Evolutionary conservation across 192 early-diverging fungal genomes (phyloP), one percentile per base, ranked within the genome.

Genomic region (Entomortierella lignicola): DNA sequence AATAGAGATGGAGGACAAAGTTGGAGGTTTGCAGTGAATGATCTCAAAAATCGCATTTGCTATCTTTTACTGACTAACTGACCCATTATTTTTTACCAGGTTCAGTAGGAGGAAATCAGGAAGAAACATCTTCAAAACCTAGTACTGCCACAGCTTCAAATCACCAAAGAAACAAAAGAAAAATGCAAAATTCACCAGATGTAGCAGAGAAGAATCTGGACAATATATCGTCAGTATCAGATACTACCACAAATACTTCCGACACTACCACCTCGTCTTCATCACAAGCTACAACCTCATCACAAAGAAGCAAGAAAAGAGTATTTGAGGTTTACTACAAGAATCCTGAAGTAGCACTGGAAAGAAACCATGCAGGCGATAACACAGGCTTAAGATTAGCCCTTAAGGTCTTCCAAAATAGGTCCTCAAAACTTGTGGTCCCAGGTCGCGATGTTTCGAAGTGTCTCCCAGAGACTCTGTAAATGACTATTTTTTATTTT

Each of bases 21-120:
- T 54, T 54, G 15, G 52, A 54, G 52, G 52, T 25, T 54, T 54
- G 52, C 26, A 54, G 10, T 54, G 52, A 29, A 54, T 54, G 52
- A 54, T 54, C 18, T 54, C 52, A 29, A 54, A 54, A 8, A 54
- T 54, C 27, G 23, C 27, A 54, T 54, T 29, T 54, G 15, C 27
- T 30, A 26, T 54, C 23, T 54, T 54, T 2, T 26, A 54, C 52
- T 54, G 52, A 29, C 52, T 54, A 54, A 26, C 15, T 26, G 52
- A 54, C 18, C 52, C 52, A 8, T 54, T 54, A 29, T 54, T 8
- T 30, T 54, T 8, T 25, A 54, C 52, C 52, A 29, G 52, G 52
- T 54, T 2, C 52, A 54, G 15, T 54, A 27, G 52, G 23, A 26
- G 27, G 27, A 54, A 29, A 15, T 30, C 27, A 29, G 52, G 52